These are phyloP conservation scores for Elsinoe fawcettii DNA, from an alignment of 2,329 filamentous ascomycete species.

Conservation along the genomic window DNA sequence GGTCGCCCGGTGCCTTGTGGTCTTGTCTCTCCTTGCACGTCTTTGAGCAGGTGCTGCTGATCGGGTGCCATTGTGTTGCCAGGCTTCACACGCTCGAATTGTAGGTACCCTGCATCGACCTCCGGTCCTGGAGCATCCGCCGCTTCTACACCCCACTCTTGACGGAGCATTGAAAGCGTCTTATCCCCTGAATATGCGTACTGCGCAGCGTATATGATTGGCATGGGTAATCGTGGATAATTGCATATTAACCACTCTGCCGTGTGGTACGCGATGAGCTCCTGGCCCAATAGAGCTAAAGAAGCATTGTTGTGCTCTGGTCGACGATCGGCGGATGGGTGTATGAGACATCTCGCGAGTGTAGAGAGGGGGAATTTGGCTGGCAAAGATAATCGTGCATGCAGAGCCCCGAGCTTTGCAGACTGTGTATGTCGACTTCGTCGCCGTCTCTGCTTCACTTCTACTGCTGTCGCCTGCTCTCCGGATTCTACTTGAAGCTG, in stretches of 20 bases:
- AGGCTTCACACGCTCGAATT: conserved; percentile 55
- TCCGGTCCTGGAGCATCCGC: conserved; percentile 83
- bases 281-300: conserved; percentile 70
- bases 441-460: conserved; percentile 2
- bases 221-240: conserved; percentile 83
- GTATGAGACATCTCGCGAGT: conserved; percentile 76
- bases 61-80: conserved; percentile 32
- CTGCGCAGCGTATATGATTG: conserved; percentile 79
- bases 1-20: conserved; percentile 31
- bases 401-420: conserved; percentile 84
- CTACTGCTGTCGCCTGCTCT: neutral
- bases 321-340: conserved; percentile 73
- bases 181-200: conserved; percentile 72
- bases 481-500: neutral
- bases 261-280: conserved; percentile 81
- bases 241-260: conserved; percentile 80
- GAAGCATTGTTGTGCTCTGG: conserved; percentile 81
- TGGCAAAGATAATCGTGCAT: conserved; percentile 78
- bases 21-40: conserved; percentile 28
- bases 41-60: conserved; percentile 24
- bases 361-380: conserved; percentile 76
- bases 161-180: conserved; percentile 63
- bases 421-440: conserved; percentile 46
- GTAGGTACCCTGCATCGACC: conserved; percentile 83
- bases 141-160: conserved; percentile 84